A percentile compares a stretch with the other conserved stretches of the same genome.
Evolutionary conservation across 768 basidiomycete species (phyloP).

Genomic region (Boletus sp.): DNA sequence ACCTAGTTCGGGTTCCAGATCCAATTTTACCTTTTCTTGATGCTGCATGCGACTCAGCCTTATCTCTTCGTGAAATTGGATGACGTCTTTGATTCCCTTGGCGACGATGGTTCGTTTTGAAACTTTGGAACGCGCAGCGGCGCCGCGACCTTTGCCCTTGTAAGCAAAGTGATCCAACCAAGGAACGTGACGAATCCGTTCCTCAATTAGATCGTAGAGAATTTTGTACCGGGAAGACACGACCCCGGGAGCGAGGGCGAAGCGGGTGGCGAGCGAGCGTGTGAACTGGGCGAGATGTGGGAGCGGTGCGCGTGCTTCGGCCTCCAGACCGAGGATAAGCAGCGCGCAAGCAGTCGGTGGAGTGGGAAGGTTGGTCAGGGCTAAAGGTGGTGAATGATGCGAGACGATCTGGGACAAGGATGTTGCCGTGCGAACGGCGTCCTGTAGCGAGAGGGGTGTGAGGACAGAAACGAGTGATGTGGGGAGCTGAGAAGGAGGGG

Average conservation of each 20-base stretch:
- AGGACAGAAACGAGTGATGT: slow-evolving; percentile 37
- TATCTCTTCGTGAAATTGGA: slow-evolving; percentile 66
- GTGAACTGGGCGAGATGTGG: slow-evolving; percentile 57
- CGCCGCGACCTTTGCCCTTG: slow-evolving; percentile 31
- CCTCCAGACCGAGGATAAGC: slow-evolving; percentile 69
- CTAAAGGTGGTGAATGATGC: slow-evolving; percentile 39
- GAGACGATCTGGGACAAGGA: slow-evolving; percentile 43
- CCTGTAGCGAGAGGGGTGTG: slow-evolving; percentile 39
- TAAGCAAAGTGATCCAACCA: slow-evolving; percentile 64
- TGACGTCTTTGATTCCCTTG: slow-evolving; percentile 64
- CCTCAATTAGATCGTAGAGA: slow-evolving; percentile 57
- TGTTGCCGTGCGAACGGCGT: slow-evolving; percentile 43
- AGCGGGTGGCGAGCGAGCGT: slow-evolving; percentile 51
- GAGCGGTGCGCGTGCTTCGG: slow-evolving; percentile 52
- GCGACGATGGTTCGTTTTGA: slow-evolving; percentile 66
- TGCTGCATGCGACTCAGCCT: slow-evolving; percentile 43
- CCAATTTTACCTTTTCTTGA: slow-evolving; percentile 35
- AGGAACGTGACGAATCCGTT: slow-evolving; percentile 63
- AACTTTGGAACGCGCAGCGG: slow-evolving; percentile 54
- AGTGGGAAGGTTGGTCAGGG: slow-evolving; percentile 41
- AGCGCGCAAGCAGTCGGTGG: slow-evolving; percentile 64
- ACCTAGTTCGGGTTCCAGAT: slow-evolving; percentile 36
- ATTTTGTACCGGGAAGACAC: slow-evolving; percentile 71
- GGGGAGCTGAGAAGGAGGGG: slow-evolving; percentile 29
- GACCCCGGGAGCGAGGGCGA: slow-evolving; percentile 48